Base-by-base conservation (phyloP, 139 green algal genomes). In the Haematococcus lacustris region DNA sequence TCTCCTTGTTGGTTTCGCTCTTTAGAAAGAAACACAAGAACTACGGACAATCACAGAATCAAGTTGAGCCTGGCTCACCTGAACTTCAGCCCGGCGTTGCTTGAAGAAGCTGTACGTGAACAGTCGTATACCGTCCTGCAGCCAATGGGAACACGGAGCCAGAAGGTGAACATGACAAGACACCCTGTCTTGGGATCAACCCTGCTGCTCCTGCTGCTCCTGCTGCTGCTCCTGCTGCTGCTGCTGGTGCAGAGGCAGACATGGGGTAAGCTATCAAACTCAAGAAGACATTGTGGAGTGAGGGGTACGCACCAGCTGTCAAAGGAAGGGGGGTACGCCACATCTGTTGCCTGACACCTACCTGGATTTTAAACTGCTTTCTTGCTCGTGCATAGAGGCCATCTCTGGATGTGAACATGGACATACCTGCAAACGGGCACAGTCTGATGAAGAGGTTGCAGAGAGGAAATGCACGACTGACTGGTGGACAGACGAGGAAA, bases 51-150 rank as follows among this genome's bases (percentile, higher is more conserved):
- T 53, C 9, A 17, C 17, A 17, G 43, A 53, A 17, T 53, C 43
- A 9, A 9, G 43, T 53, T 17, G 9, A 53, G 9, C 43, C 9
- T 53, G 43, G 43, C 9, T 53, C 17, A 53, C 43, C 43, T 53
- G 43, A 51, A 88, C 77, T n/a, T 85, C 83, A 6, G 64, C 70
- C 1, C 79, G 69, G 5, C 79, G 75, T 53, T 85, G 79, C 68
- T 91, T 85, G 73, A 88, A 97, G 65, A 94, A 97, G 23, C 73
- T 68, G 73, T 93, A 94, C 30, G 86, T 92, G 80, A 97, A 97
- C 0, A 97, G 85, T 71, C 83, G 86, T 41, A 93, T 95, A 72
- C 92, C 92, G 67, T 97, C 86, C 23, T 72, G 63, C 33, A 32
- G 3, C 5, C 33, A 66, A 30, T n/a, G n/a, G n/a, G n/a, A n/a